These are phyloP conservation scores for Umbilicaria muhlenbergii DNA, from an alignment of 495 filamentous ascomycete species.

Conservation along the genomic window DNA sequence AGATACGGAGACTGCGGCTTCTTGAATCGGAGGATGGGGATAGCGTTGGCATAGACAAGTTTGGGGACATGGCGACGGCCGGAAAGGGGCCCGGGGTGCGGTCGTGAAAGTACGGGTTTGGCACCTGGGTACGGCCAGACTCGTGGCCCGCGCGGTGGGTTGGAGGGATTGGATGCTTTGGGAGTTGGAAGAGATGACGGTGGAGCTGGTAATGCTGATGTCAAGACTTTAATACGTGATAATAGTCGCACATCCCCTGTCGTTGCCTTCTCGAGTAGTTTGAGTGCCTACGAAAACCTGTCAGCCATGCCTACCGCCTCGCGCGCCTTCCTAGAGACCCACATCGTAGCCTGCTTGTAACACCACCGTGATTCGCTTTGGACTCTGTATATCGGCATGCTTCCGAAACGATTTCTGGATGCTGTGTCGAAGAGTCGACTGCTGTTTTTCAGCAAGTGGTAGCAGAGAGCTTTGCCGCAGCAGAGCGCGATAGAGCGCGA, in stretches of 20 bases:
- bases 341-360: constrained; percentile 54
- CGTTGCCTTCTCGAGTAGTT: too few species aligned
- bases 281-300: not conserved
- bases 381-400: constrained; percentile 37
- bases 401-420: constrained; percentile 41
- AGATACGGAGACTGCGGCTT: constrained; percentile 52
- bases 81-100: constrained; percentile 27
- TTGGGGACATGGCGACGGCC: constrained; percentile 43
- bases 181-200: too few species aligned
- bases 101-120: not conserved
- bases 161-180: too few species aligned
- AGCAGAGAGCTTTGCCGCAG: constrained; percentile 40
- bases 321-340: constrained; percentile 6
- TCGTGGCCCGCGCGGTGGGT: too few species aligned
- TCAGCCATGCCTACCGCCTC: not conserved
- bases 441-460: constrained; percentile 25
- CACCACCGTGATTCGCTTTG: constrained; percentile 34
- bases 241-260: not conserved
- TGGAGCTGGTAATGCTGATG: too few species aligned
- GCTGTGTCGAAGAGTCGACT: constrained; percentile 23
- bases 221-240: not conserved
- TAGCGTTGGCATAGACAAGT: constrained; percentile 37
- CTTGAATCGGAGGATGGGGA: constrained; percentile 55
- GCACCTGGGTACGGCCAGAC: too few species aligned
- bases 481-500: constrained; percentile 60